Base-by-base conservation (phyloP, 1,139 yeast species). In the Kodamaea fungicola region DNA sequence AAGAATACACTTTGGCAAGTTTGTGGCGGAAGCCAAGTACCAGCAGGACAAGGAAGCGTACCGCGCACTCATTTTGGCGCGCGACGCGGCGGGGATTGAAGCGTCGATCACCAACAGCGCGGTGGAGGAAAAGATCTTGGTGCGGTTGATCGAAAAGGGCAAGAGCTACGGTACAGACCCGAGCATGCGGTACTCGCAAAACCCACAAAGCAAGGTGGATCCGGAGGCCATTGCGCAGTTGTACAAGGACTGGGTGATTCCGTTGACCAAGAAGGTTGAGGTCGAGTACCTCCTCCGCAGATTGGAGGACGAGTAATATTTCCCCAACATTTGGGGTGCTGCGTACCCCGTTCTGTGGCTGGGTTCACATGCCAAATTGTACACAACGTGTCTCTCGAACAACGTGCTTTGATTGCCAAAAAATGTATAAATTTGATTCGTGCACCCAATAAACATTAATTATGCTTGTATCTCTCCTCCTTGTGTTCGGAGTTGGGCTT, bases 21-120 rank as follows among this genome's bases (percentile, higher is more conserved):
- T 92, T 67, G 98, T 92, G 5, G 98, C 98, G 5, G 98, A 92
- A 58, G 84, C 96, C 30, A 92, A 92, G 62, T 92, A 79, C 59
- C 83, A 74, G 52, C 63, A 71, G 22, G 95, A 90, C 47, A 74
- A 70, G 31, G 86, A 76, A 36, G 60, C 60, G 37, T 89, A 82
- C 63, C 78, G 77, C 2, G 64, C 73, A 49, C 64, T 89, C 50
- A 92, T 92, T 48, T 57, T 67, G 45, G 76, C 72, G 1, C 74
- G 67, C 42, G 96, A 92, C 55, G 64, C 77, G 4, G 66, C 70
- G 9, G 96, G 94, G 0, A 83, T 92, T 38, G 88, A 83, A 52
- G 77, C 64, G 10, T 83, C 87, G 28, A 90, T 92, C 50, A 90
- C 97, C 12, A 90, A 92, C 55, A 57, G 81, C 26, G 89, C 82